These are phyloP conservation scores for Leptographium flavum DNA, from an alignment of 2,329 filamentous ascomycete genomes.

Conservation along the genomic window DNA sequence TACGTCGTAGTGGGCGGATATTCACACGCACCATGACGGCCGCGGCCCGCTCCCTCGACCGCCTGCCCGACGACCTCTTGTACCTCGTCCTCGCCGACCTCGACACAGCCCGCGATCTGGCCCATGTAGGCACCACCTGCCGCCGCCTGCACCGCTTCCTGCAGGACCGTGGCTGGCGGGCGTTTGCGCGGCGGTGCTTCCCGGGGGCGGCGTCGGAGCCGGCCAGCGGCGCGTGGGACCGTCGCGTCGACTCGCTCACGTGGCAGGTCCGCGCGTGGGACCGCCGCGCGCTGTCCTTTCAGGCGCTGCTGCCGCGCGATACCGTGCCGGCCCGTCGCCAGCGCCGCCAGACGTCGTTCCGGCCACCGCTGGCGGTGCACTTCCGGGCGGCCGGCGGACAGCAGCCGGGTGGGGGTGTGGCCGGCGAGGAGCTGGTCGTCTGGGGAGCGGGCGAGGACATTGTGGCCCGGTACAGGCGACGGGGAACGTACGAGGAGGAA, in stretches of 20 bases:
- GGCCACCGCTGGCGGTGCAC: conserved; percentile 32
- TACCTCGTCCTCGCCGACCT: conserved; percentile 32
- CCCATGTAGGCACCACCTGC: conserved; percentile 25
- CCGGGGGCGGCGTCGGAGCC: conserved; percentile 7
- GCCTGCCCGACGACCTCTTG: conserved; percentile 35
- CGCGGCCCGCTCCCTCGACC: conserved; percentile 17
- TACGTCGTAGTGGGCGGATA: not conserved
- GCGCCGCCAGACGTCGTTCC: conserved; percentile 19
- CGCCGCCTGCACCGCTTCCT: conserved; percentile 25
- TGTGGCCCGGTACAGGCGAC: conserved; percentile 23
- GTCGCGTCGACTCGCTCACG: conserved; percentile 30
- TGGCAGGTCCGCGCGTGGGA: conserved; percentile 40
- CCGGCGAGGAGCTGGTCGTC: conserved; percentile 30
- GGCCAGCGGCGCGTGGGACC: conserved; percentile 16
- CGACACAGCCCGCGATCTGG: conserved; percentile 32
- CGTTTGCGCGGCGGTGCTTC: conserved; percentile 32
- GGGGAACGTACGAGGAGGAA: conserved; percentile 7
- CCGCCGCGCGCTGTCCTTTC: conserved; percentile 27
- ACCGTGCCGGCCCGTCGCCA: conserved; percentile 10
- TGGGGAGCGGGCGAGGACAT: conserved; percentile 39
- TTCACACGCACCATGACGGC: not conserved
- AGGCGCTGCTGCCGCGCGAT: conserved; percentile 16
- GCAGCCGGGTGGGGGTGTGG: not conserved
- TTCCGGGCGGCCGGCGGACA: conserved; percentile 15
- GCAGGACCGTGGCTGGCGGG: conserved; percentile 29